phyloP scores from a whole-genome alignment of 768 basidiomycete species.

The Agrocybe praecox region DNA sequence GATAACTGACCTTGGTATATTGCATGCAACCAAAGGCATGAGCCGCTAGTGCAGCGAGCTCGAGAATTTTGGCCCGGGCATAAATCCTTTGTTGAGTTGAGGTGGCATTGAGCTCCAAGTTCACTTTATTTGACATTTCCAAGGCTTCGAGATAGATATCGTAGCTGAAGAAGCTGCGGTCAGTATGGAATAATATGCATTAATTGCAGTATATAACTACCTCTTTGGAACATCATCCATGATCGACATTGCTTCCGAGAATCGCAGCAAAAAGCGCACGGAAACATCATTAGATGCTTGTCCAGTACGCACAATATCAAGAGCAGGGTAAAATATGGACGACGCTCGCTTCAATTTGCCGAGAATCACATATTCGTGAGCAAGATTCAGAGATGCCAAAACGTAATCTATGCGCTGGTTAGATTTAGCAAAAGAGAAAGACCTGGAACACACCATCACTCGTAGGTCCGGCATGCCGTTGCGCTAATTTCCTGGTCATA shows the following conservation, averaged over 20 bases:
- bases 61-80: constrained; percentile 58
- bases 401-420: constrained; percentile 53
- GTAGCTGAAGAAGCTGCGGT: constrained; percentile 32
- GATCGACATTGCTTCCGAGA: constrained; percentile 65
- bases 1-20: constrained; percentile 51
- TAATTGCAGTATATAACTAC: constrained; percentile 33
- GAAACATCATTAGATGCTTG: constrained; percentile 53
- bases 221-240: constrained; percentile 61
- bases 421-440: not conserved
- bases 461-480: constrained; percentile 41
- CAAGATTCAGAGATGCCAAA: constrained; percentile 67
- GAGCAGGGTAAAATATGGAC: constrained; percentile 61
- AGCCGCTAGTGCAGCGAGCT: constrained; percentile 74
- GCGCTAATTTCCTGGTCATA: constrained; percentile 60
- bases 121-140: constrained; percentile 41
- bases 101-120: constrained; percentile 45
- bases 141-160: constrained; percentile 65
- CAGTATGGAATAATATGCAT: not conserved
- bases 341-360: constrained; percentile 74
- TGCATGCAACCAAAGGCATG: constrained; percentile 71
- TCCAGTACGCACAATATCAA: constrained; percentile 44
- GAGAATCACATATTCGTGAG: constrained; percentile 76
- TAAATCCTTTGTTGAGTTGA: constrained; percentile 61
- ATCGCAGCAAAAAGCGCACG: constrained; percentile 60
- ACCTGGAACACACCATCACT: constrained; percentile 45